These are phyloP conservation scores for Serendipita vermifera DNA, from an alignment of 768 basidiomycete species.

Conservation along the genomic window DNA sequence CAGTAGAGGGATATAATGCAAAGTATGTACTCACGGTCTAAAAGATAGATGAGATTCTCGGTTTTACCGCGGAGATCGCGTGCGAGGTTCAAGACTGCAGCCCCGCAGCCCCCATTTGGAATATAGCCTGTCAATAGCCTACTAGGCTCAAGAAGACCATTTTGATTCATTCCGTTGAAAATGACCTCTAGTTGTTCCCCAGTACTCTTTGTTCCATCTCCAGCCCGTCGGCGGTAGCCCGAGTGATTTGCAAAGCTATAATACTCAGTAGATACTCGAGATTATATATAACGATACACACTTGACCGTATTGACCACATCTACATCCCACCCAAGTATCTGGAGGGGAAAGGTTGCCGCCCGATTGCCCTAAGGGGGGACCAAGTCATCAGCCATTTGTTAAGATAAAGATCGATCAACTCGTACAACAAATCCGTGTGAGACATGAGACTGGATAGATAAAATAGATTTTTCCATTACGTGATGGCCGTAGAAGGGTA, in stretches of 20 bases:
- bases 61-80: conserved; percentile 43
- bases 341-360: conserved; percentile 50
- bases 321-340: conserved; percentile 83
- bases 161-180: conserved; percentile 57
- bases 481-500: too few relatives aligned
- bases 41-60: conserved; percentile 62
- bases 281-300: neutral
- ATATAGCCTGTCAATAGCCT: conserved; percentile 86
- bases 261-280: neutral
- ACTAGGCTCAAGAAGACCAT: conserved; percentile 58
- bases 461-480: too few relatives aligned
- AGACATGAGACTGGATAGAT: conserved; percentile 91
- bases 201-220: conserved; percentile 59
- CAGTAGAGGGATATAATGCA: conserved; percentile 1
- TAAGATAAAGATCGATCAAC: conserved; percentile 66
- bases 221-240: conserved; percentile 54
- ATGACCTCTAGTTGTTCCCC: conserved; percentile 64
- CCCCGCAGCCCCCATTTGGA: conserved; percentile 66
- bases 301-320: conserved; percentile 39
- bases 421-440: conserved; percentile 85
- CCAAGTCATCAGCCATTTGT: too few relatives aligned
- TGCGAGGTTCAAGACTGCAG: conserved; percentile 50
- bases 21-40: conserved; percentile 61
- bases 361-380: conserved; percentile 28
- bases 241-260: conserved; percentile 84